A percentile compares a stretch with the other conserved stretches of the same genome.
Conservation (phyloP, 208 protist genomes). For the Trypanosoma brucei region DNA sequence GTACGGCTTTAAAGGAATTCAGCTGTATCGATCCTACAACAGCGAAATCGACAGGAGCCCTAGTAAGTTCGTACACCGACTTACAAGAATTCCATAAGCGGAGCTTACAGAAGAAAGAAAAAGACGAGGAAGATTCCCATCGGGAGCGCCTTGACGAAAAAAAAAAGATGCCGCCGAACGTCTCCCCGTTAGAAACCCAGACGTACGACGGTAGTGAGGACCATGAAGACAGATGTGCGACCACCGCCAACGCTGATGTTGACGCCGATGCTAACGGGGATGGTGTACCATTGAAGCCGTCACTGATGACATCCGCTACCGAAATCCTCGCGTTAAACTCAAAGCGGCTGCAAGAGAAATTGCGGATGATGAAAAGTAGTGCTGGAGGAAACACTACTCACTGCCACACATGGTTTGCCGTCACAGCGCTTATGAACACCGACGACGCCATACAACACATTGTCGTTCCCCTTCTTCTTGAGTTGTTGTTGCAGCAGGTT, state of each 20-base stretch:
- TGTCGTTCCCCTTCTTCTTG: conserved; percentile 45
- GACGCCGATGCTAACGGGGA: background rate
- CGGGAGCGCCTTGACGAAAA: too few species aligned
- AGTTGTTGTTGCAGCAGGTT: conserved; percentile 10
- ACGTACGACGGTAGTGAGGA: too few species aligned
- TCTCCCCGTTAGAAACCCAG: too few species aligned
- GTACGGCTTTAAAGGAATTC: too few species aligned
- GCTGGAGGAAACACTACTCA: background rate
- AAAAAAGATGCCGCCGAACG: too few species aligned
- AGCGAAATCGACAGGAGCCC: too few species aligned
- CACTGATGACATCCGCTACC: conserved; percentile 7
- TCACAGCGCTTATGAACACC: conserved; percentile 61
- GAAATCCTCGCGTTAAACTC: conserved; percentile 8
- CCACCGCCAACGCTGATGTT: background rate
- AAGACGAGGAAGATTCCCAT: too few species aligned
- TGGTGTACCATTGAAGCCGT: background rate
- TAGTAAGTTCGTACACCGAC: too few species aligned
- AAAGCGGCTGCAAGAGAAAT: conserved; percentile 8
- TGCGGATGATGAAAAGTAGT: background rate
- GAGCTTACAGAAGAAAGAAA: too few species aligned
- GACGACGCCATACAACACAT: conserved; percentile 28
- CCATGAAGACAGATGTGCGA: background rate
- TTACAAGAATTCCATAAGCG: too few species aligned
- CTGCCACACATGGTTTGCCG: conserved; percentile 25
- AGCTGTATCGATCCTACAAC: too few species aligned